A percentile compares a stretch with the other conserved stretches of the same genome.
These are phyloP conservation scores for Chaetomiaceae sp. DNA, from an alignment of 2,329 filamentous ascomycete genomes.

Conservation along the genomic window DNA sequence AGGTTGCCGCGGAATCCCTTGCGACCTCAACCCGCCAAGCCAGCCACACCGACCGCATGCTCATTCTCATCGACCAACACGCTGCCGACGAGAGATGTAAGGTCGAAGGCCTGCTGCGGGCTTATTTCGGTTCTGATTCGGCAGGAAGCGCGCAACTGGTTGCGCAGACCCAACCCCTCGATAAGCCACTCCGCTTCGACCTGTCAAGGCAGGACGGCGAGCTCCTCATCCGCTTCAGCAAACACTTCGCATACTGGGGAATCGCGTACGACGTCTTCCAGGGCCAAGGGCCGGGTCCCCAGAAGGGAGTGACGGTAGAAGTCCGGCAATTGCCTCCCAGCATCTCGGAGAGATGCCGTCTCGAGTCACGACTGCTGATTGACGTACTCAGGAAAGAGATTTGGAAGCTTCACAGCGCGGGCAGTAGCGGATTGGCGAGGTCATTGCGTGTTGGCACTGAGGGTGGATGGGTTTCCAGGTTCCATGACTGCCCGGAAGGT, in stretches of 20 bases:
- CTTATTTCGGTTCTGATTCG: constrained; percentile 40
- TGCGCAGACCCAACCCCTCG: constrained; percentile 37
- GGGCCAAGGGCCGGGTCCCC: not conserved
- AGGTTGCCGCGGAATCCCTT: constrained; percentile 38
- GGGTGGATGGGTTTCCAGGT: constrained; percentile 53
- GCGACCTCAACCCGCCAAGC: not conserved
- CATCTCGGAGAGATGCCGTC: constrained; percentile 70
- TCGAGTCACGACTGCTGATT: constrained; percentile 67
- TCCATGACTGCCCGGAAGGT: constrained; percentile 67
- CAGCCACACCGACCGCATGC: constrained; percentile 30
- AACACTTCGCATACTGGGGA: constrained; percentile 69
- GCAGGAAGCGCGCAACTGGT: not conserved
- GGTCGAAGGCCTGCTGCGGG: constrained; percentile 65
- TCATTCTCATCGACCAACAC: constrained; percentile 87
- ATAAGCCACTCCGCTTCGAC: constrained; percentile 59
- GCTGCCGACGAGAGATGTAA: constrained; percentile 86
- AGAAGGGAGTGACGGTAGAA: constrained; percentile 12
- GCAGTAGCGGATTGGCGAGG: constrained; percentile 8
- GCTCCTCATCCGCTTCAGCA: constrained; percentile 50
- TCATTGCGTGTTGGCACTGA: not conserved
- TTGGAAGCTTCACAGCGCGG: constrained; percentile 58
- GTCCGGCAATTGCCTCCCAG: constrained; percentile 56
- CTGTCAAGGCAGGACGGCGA: constrained; percentile 56
- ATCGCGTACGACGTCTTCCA: constrained; percentile 52
- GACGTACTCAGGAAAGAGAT: constrained; percentile 70